Base-by-base conservation (phyloP, 2,329 filamentous ascomycete genomes). In the Rhytidhysteron rufulum region DNA sequence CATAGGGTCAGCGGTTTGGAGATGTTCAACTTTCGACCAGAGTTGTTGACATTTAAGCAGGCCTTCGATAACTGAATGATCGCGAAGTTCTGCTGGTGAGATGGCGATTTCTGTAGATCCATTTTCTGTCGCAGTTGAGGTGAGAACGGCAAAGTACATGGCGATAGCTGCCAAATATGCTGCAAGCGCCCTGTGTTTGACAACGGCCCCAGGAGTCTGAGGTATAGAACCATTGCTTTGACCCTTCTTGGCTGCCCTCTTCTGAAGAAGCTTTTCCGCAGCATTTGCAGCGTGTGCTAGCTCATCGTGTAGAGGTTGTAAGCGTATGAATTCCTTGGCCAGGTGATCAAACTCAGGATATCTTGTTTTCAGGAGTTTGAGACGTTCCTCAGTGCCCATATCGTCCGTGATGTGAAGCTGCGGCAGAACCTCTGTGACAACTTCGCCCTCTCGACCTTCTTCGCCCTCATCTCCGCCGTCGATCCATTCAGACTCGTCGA, bases 111-210 rank as follows among this genome's bases (percentile, higher is more conserved):
- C 66, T 5, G 56, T 48, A 0, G 70, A 65, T 6, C 73, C 74
- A 25, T 73, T 67, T 1, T 71, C 69, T 43, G 82, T 80, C 36
- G 82, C 75, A 1, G 88, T 83, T 0, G 88, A 95, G 9, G 88
- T 88, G n/a, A 98, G 71, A 25, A 97, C 78, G 27, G 90, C 87
- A 63, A 98, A 95, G 66, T 98, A 98, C 80, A 95, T 90, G 35
- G 86, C 84, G 51, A 98, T 74, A 1, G 88, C 78, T 31, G 86
- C 88, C 18, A 97, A 73, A 60, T 98, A 97, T 44, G 89, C 87
- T 4, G 87, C 84, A 29, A 95, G 73, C 9, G 90, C 82, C 63
- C 88, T 83, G 60, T 86, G 83, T 62, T 91, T 93, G 43, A 88
- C 74, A 8, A 67, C 49, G 7, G 60, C 63, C 39, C 61, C 58